Conservation (phyloP, 2,329 filamentous ascomycete genomes). For the Exophiala spinifera region DNA sequence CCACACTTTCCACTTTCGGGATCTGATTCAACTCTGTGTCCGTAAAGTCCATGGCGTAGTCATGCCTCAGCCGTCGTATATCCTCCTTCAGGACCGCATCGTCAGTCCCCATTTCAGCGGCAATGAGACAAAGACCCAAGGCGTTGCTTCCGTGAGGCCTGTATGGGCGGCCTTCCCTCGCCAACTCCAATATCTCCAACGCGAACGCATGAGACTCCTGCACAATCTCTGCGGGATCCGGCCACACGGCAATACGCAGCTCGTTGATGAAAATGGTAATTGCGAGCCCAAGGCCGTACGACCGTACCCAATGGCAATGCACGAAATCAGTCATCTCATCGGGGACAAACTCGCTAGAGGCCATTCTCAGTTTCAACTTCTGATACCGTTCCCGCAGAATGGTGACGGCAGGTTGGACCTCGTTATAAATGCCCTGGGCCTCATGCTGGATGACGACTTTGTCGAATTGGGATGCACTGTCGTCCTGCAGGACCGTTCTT, state of each 20-base stretch:
- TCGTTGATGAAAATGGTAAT: constrained; percentile 35
- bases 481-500: not conserved
- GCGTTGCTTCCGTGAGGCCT: constrained; percentile 5
- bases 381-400: constrained; percentile 15
- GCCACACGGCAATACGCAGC: constrained; percentile 4
- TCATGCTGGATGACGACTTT: not conserved
- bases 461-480: not conserved
- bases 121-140: constrained; percentile 4
- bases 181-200: constrained; percentile 1
- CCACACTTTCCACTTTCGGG: too few species aligned
- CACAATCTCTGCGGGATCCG: constrained; percentile 2
- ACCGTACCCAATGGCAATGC: constrained; percentile 35
- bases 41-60: constrained; percentile 5
- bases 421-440: not conserved
- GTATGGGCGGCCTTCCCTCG: not conserved
- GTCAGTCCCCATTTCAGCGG: constrained; percentile 3
- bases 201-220: constrained; percentile 5
- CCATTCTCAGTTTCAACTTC: not conserved
- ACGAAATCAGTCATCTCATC: constrained; percentile 11
- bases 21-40: not conserved
- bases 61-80: not conserved
- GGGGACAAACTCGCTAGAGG: not conserved
- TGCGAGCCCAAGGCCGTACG: constrained; percentile 34
- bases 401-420: constrained; percentile 3
- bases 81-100: not conserved